Conservation (phyloP, 2,329 filamentous ascomycete species). For the Xylariaceae sp. region DNA sequence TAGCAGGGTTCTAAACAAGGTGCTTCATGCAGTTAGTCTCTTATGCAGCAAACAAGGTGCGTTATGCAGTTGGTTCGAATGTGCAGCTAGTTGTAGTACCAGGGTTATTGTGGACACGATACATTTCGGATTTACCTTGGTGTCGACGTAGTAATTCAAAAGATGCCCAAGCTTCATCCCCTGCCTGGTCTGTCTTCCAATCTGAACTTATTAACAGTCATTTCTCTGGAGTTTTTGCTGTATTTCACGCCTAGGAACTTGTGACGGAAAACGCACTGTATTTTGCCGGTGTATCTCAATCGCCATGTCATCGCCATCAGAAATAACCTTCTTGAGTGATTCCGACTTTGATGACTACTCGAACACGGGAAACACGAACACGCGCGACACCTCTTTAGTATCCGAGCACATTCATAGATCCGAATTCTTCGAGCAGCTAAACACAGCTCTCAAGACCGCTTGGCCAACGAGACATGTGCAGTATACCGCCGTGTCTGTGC, state of each 20-base stretch:
- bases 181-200: neutral
- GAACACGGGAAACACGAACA: neutral
- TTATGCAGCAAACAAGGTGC: too few species aligned
- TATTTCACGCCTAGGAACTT: neutral
- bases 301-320: neutral
- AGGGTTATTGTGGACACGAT: neutral
- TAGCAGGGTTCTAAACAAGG: neutral
- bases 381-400: neutral
- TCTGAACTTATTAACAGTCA: neutral
- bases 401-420: neutral
- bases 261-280: neutral
- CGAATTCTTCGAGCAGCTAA: neutral
- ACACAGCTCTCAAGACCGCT: neutral
- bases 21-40: too few species aligned
- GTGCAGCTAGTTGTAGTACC: too few species aligned
- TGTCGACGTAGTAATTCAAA: neutral
- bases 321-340: neutral
- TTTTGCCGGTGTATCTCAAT: neutral
- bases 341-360: neutral
- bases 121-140: neutral
- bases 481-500: neutral
- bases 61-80: neutral
- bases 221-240: neutral
- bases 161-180: neutral
- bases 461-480: neutral